A percentile compares a stretch with the other conserved stretches of the same genome.
Evolutionary conservation across 495 filamentous ascomycete species (phyloP).

Genomic region (Xylona heveae): DNA sequence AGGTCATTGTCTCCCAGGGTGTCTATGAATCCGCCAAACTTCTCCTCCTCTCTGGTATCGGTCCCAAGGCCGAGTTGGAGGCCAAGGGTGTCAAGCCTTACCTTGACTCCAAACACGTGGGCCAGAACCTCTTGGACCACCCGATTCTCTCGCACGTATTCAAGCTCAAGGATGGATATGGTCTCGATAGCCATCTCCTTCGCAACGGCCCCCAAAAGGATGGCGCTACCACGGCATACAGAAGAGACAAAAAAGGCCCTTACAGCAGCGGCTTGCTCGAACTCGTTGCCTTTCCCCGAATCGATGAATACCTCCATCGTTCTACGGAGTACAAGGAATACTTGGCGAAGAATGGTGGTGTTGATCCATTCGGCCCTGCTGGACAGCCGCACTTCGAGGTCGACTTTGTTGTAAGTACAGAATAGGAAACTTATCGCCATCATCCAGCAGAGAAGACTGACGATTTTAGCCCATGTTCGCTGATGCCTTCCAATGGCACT

Average conservation of each 20-base stretch:
- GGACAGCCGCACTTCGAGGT: slow-evolving; percentile 45
- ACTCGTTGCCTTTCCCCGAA: slow-evolving; percentile 32
- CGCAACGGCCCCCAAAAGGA: slow-evolving; percentile 24
- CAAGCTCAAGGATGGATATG: slow-evolving; percentile 29
- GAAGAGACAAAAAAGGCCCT: slow-evolving; percentile 27
- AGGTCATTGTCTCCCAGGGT: neutral
- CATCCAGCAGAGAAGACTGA: neutral
- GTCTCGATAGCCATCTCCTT: slow-evolving; percentile 31
- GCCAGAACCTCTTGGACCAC: neutral
- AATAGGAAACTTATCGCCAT: no score
- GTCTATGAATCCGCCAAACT: neutral
- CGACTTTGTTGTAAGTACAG: slow-evolving; percentile 27
- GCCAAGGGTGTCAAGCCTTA: neutral
- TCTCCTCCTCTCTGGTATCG: neutral
- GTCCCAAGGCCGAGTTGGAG: neutral
- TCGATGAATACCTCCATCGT: slow-evolving; percentile 27
- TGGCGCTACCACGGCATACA: slow-evolving; percentile 23
- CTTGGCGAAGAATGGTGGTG: slow-evolving; percentile 26
- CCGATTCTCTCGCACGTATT: slow-evolving; percentile 31
- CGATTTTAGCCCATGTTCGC: slow-evolving; percentile 24
- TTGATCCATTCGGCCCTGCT: slow-evolving; percentile 35
- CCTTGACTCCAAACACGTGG: neutral
- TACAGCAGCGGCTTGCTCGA: slow-evolving; percentile 28
- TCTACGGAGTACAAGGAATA: slow-evolving; percentile 25
- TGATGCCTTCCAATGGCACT: slow-evolving; percentile 43